Base-by-base conservation (phyloP, 2,329 filamentous ascomycete species). In the Nannizziopsis arthrosporioides region DNA sequence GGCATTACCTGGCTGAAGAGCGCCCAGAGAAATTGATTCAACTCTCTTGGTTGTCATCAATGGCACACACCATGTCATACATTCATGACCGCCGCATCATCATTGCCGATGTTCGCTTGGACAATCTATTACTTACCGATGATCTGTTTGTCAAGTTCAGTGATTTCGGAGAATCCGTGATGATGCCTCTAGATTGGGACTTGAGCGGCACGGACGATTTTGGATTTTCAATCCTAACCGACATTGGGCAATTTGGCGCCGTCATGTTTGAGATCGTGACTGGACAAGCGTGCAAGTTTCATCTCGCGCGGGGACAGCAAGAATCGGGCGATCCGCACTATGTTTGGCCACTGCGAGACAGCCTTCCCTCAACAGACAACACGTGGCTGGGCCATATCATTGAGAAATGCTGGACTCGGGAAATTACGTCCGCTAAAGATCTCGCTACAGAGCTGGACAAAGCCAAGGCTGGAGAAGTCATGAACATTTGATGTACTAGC, bases 81-180 rank as follows among this genome's bases (percentile, higher is more conserved):
- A 39, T 49, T 14, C 47, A 49, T 45, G 41, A 40, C 7, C 19
- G 31, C 2, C 27, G 30, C 27, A 42, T 45, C 5, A 14, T 49
- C 1, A 37, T 49, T 10, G 31, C 47, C 18, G 47, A 49, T 36
- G 36, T 49, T 31, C 34, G 42, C 12, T 41, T 15, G 34, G 42
- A 55, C 14, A 64, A 63, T 46, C 59, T 62, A 32, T 56, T 62
- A 10, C 50, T 64, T 32, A 53, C 57, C 50, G 49, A 49, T 3
- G 50, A 57, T 27, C 39, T 59, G 14, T 54, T 40, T 3, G 38
- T 56, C 14, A 56, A 55, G 39, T 44, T 59, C 32, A 52, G 57
- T 39, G 54, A 57, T 51, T 59, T 58, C 42, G 53, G 47, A 4
- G 55, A 59, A 38, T 51, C 55, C 22, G 27, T 34, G n/a, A 44